phyloP scores from a whole-genome alignment of 495 filamentous ascomycete genomes.

The Xylaria cubensis region DNA sequence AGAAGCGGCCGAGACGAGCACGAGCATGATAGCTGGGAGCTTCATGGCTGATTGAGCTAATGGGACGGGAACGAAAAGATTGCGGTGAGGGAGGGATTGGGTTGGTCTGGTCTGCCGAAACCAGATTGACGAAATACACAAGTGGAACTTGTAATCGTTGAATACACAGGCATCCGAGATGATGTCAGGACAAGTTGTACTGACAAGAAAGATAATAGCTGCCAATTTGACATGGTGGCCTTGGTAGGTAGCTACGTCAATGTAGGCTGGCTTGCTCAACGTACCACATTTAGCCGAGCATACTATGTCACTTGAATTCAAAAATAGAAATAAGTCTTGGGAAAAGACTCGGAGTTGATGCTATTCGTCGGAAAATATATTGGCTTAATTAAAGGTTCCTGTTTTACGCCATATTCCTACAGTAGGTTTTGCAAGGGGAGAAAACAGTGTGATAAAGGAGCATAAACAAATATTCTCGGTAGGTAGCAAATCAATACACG shows the following conservation, averaged over 20 bases:
- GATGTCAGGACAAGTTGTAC: constrained; percentile 39
- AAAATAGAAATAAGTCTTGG: constrained; percentile 14
- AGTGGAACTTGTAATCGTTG: constrained; percentile 15
- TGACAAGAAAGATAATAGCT: not conserved
- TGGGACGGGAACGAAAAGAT: constrained; percentile 2
- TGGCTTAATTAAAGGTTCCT: constrained; percentile 7
- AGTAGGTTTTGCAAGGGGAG: not conserved
- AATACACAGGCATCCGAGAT: not conserved
- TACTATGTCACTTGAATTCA: not conserved
- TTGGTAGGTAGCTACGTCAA: not conserved
- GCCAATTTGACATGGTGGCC: constrained; percentile 22
- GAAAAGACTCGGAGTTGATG: not conserved
- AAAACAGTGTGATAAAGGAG: not conserved
- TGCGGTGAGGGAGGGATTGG: not conserved
- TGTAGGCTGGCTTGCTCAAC: not conserved
- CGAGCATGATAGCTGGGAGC: constrained; percentile 32
- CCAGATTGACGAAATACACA: not conserved
- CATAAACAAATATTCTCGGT: no score
- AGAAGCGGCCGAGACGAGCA: constrained; percentile 35
- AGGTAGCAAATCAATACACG: not conserved
- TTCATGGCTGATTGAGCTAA: constrained; percentile 34
- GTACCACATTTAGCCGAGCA: constrained; percentile 30
- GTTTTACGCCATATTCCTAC: not conserved
- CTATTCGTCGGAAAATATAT: constrained; percentile 20
- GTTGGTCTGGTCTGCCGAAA: constrained; percentile 18